A percentile compares a stretch with the other conserved stretches of the same genome.
phyloP scores from a whole-genome alignment of 2,329 filamentous ascomycete genomes.

The Fusarium sororula region DNA sequence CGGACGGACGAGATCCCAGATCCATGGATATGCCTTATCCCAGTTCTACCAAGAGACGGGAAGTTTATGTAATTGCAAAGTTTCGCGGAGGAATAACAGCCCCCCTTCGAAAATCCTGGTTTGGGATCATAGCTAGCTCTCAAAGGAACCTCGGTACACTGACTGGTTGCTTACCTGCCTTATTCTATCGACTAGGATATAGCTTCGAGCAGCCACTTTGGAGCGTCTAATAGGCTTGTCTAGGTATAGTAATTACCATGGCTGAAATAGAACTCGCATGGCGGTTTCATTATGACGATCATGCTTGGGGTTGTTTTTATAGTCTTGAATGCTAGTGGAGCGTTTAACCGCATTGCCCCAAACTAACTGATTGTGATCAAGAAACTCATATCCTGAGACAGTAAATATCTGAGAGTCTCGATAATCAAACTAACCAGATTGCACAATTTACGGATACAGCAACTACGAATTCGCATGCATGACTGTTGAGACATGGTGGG shows the following conservation, averaged over 20 bases:
- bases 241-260: conserved; percentile 2
- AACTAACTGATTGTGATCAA: background rate
- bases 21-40: background rate
- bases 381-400: background rate
- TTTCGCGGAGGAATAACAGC: conserved; percentile 12
- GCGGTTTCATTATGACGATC: conserved; percentile 29
- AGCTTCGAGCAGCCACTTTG: background rate
- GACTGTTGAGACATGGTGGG: background rate
- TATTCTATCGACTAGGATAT: conserved; percentile 16
- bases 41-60: conserved; percentile 5
- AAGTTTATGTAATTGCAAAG: conserved; percentile 23
- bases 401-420: background rate
- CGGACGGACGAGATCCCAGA: background rate
- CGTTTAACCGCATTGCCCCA: background rate
- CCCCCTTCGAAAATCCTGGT: conserved; percentile 13
- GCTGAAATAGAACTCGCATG: conserved; percentile 13
- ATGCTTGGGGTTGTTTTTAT: conserved; percentile 20
- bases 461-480: background rate
- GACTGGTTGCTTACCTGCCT: background rate
- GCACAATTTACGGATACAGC: background rate
- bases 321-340: conserved; percentile 10
- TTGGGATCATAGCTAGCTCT: background rate
- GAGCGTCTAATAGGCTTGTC: conserved; percentile 3
- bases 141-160: conserved; percentile 9
- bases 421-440: conserved; percentile 1